These are phyloP conservation scores for Dactylellina sp. DNA, from an alignment of 2,329 filamentous ascomycete species.

Conservation along the genomic window DNA sequence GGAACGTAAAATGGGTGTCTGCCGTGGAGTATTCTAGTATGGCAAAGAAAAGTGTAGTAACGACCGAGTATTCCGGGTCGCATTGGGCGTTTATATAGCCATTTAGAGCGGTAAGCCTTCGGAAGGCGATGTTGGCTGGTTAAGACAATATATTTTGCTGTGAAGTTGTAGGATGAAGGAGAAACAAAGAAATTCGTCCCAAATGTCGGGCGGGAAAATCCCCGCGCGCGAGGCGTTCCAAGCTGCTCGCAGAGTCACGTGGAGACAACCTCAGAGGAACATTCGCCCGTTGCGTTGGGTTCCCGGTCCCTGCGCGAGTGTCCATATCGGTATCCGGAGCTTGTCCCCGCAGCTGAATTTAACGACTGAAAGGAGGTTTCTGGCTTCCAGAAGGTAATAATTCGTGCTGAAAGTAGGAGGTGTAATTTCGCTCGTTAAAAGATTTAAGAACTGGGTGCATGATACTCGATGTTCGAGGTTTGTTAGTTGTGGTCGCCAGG, in stretches of 20 bases:
- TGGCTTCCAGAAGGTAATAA: no score
- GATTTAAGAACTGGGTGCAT: no score
- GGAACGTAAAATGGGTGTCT: no score
- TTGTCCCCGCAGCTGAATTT: no score
- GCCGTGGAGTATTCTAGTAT: neutral
- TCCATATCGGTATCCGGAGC: no score
- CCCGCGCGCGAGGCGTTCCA: neutral
- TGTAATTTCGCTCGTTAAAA: no score
- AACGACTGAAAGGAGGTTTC: no score
- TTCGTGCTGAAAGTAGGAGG: no score
- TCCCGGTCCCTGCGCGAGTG: no score
- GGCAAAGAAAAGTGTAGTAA: neutral
- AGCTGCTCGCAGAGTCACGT: neutral
- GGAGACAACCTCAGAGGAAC: neutral
- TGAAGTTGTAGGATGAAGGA: neutral
- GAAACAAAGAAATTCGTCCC: slow-evolving; percentile 14
- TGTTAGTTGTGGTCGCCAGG: no score
- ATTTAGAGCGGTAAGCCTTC: neutral
- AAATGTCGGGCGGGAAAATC: neutral
- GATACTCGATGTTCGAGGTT: no score
- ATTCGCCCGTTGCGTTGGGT: neutral
- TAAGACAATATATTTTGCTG: neutral
- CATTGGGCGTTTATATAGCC: slow-evolving; percentile 27
- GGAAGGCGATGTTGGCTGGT: slow-evolving; percentile 6
- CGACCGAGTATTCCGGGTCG: slow-evolving; percentile 8